Conservation (phyloP, 176 grass and related monocot species). For the Carex pumila region DNA sequence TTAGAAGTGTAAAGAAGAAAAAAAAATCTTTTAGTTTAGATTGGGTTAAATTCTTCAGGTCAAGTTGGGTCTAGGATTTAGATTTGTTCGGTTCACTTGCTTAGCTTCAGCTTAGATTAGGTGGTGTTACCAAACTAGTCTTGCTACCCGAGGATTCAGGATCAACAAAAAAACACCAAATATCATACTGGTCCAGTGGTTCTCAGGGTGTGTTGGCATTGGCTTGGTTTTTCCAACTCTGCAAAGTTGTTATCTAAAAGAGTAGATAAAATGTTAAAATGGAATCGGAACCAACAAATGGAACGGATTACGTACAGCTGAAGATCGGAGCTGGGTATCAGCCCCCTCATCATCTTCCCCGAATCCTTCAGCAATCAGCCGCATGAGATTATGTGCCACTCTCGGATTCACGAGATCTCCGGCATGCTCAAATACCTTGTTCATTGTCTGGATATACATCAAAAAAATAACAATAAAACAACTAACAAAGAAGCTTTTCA, state of each 20-base stretch:
- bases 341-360: conserved; percentile 96
- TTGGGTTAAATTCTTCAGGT: neutral
- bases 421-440: conserved; percentile 99
- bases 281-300: neutral
- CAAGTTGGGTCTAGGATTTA: neutral
- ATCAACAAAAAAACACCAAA: neutral
- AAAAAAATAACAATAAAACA: conserved; percentile 27
- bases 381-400: conserved; percentile 99
- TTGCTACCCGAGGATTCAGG: neutral
- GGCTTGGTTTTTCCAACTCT: neutral
- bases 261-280: neutral
- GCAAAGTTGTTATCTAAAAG: neutral
- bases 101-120: neutral
- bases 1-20: neutral
- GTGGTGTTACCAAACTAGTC: neutral
- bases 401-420: conserved; percentile 95
- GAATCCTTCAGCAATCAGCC: conserved; percentile 99
- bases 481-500: neutral
- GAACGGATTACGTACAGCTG: conserved; percentile 66
- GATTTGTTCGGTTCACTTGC: neutral
- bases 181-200: neutral
- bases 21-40: neutral
- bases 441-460: conserved; percentile 65
- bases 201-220: neutral
- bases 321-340: conserved; percentile 95